phyloP scores from a whole-genome alignment of 441 rosid genomes.

The Flueggea neowawraea region DNA sequence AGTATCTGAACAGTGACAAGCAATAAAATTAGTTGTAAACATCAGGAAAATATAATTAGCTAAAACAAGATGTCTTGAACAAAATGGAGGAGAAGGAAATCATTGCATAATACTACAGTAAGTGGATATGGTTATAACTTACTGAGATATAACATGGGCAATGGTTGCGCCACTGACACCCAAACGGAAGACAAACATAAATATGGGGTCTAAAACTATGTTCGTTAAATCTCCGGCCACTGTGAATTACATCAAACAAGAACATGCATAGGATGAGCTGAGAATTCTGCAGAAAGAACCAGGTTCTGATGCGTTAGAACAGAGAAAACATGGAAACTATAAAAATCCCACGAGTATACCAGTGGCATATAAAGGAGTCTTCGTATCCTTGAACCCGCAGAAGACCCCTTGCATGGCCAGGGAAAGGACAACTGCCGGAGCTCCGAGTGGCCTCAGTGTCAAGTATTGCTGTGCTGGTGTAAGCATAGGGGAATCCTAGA shows the following conservation, averaged over 20 bases:
- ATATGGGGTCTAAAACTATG: slow-evolving; percentile 77
- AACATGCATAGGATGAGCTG: slow-evolving; percentile 2
- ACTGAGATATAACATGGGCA: slow-evolving; percentile 95
- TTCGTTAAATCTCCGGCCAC: slow-evolving; percentile 88
- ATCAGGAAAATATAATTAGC: background rate
- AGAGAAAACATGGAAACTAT: background rate
- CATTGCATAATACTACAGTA: background rate
- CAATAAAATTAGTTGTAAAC: background rate
- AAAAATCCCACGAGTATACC: slow-evolving; percentile 29
- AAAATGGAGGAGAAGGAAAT: background rate
- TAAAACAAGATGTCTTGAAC: background rate
- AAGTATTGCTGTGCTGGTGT: slow-evolving; percentile 73
- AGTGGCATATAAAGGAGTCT: slow-evolving; percentile 74
- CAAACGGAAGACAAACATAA: slow-evolving; percentile 64
- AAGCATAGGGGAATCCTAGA: slow-evolving; percentile 82
- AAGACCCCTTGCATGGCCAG: slow-evolving; percentile 87
- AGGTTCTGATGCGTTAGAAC: background rate
- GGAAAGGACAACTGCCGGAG: slow-evolving; percentile 87
- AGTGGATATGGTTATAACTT: slow-evolving; percentile 25
- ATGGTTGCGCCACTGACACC: slow-evolving; percentile 95
- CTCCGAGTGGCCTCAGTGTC: slow-evolving; percentile 83
- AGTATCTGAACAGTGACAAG: slow-evolving; percentile 48
- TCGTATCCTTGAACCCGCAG: slow-evolving; percentile 87
- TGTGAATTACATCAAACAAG: slow-evolving; percentile 20
- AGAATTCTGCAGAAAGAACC: background rate